These are phyloP conservation scores for Cordyceps javanica DNA, from an alignment of 2,329 filamentous ascomycete species.

Conservation along the genomic window DNA sequence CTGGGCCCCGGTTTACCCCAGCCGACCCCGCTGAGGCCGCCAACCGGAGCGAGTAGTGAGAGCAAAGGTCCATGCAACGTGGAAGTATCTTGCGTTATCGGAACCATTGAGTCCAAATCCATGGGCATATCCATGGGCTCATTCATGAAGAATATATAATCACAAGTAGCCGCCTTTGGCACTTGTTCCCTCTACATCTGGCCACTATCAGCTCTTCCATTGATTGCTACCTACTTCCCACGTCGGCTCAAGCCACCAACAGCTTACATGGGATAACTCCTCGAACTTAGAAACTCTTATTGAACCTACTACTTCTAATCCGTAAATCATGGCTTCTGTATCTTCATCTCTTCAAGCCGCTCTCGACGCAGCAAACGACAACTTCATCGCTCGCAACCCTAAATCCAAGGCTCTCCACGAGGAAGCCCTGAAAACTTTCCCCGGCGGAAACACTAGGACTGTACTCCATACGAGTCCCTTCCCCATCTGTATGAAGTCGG, in stretches of 20 bases:
- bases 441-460: slow-evolving; percentile 42
- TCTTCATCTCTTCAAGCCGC: slow-evolving; percentile 20
- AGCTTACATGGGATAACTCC: neutral
- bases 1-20: neutral
- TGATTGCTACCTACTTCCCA: neutral
- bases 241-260: neutral
- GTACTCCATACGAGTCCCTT: slow-evolving; percentile 39
- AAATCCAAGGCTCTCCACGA: slow-evolving; percentile 32
- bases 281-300: neutral
- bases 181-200: neutral
- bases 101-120: neutral
- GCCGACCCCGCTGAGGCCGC: neutral
- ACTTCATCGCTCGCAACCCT: slow-evolving; percentile 32
- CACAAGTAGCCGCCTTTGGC: neutral
- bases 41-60: neutral
- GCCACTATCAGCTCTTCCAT: neutral
- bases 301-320: neutral
- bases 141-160: too few relatives aligned
- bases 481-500: slow-evolving; percentile 34
- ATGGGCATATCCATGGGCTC: neutral
- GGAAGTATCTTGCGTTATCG: neutral
- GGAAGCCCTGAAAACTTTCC: slow-evolving; percentile 30
- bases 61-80: neutral
- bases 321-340: neutral
- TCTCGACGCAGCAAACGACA: slow-evolving; percentile 26